These are phyloP conservation scores for Eleusine coracana DNA, from an alignment of 176 grass and related monocot species.

Conservation along the genomic window DNA sequence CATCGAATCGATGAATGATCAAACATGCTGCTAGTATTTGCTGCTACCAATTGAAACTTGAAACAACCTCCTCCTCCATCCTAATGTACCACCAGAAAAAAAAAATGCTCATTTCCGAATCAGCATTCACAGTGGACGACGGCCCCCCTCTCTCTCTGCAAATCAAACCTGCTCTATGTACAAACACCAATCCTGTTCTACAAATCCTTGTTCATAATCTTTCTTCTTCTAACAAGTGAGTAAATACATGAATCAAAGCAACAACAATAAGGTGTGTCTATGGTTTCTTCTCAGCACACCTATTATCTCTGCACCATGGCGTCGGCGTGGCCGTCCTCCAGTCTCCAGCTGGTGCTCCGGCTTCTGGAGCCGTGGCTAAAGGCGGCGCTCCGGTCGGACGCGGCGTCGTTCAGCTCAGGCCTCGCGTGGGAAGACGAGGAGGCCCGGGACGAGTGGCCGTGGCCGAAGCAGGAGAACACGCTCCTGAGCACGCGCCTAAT, in stretches of 20 bases:
- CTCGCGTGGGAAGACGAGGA: slow-evolving; percentile 22
- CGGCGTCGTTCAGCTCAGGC: slow-evolving; percentile 32
- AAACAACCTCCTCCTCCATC: background rate
- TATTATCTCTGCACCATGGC: slow-evolving; percentile 45
- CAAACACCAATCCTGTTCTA: slow-evolving; percentile 57
- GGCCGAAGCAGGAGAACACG: slow-evolving; percentile 71
- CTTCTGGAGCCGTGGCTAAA: slow-evolving; percentile 61
- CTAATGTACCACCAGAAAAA: background rate
- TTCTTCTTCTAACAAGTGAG: slow-evolving; percentile 32
- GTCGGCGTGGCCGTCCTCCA: slow-evolving; percentile 58
- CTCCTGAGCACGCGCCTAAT: slow-evolving; percentile 46
- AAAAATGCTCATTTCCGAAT: slow-evolving; percentile 32
- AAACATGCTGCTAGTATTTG: slow-evolving; percentile 11
- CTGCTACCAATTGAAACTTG: slow-evolving; percentile 32
- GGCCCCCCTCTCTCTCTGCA: background rate
- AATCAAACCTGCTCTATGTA: slow-evolving; percentile 43
- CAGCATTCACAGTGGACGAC: slow-evolving; percentile 13
- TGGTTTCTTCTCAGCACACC: background rate
- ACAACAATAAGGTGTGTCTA: background rate
- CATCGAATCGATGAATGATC: slow-evolving; percentile 42
- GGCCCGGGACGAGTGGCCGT: background rate
- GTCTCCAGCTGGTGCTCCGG: slow-evolving; percentile 62
- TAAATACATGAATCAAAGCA: slow-evolving; percentile 47
- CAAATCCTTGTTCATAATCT: slow-evolving; percentile 11
- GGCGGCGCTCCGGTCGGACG: slow-evolving; percentile 14